A percentile compares a stretch with the other conserved stretches of the same genome.
These are phyloP conservation scores for Pholiota adiposa DNA, from an alignment of 1,284 basidiomycete species.

Conservation along the genomic window DNA sequence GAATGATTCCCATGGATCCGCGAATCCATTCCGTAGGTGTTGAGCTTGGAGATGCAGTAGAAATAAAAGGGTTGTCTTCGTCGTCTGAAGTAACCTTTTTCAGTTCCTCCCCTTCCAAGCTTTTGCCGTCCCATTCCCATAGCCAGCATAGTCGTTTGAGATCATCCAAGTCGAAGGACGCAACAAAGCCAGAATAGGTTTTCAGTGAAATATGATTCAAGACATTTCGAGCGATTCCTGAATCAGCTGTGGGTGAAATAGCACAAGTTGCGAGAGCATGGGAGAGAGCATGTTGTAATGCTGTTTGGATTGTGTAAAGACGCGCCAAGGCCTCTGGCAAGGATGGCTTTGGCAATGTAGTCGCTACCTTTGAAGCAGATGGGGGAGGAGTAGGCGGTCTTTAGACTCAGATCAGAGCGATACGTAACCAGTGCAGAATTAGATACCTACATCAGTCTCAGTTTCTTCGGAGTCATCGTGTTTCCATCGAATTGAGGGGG, in stretches of 20 bases:
- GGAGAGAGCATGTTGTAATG: conserved; percentile 77
- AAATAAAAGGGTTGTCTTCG: conserved; percentile 78
- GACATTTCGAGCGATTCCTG: conserved; percentile 75
- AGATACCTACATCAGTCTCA: conserved; percentile 54
- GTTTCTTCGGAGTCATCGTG: conserved; percentile 68
- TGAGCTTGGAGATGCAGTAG: conserved; percentile 27
- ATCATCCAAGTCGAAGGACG: conserved; percentile 67
- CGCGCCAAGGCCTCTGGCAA: conserved; percentile 66
- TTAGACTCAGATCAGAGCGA: conserved; percentile 1
- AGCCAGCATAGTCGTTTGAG: conserved; percentile 79
- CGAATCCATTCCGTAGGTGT: conserved; percentile 71
- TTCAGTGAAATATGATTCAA: conserved; percentile 73
- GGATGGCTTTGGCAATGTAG: conserved; percentile 29
- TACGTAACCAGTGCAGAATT: conserved; percentile 9
- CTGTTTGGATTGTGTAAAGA: conserved; percentile 63
- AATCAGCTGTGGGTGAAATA: conserved; percentile 75
- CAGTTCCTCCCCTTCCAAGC: conserved; percentile 27
- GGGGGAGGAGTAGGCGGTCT: conserved; percentile 63
- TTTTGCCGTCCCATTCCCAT: conserved; percentile 81
- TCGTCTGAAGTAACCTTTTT: conserved; percentile 35
- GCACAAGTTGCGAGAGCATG: conserved; percentile 82
- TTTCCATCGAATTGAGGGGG: conserved; percentile 51
- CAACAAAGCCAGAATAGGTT: conserved; percentile 68
- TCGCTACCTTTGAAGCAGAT: conserved; percentile 42
- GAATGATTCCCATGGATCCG: conserved; percentile 75